These are phyloP conservation scores for Cladosporium sp. DNA, from an alignment of 2,329 filamentous ascomycete genomes.

Conservation along the genomic window DNA sequence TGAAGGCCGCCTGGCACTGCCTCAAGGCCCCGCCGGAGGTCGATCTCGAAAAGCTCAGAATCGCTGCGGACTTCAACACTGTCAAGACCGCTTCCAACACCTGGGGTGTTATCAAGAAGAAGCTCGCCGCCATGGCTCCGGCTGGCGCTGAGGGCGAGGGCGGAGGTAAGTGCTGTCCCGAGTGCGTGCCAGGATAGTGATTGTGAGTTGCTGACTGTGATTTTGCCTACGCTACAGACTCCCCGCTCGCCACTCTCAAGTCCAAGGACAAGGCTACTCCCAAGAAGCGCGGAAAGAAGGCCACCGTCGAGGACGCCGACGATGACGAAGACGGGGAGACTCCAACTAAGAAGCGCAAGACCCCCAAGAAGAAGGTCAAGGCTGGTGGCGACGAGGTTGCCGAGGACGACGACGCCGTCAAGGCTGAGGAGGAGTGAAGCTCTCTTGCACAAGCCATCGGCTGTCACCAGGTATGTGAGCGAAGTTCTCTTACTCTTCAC, in stretches of 20 bases:
- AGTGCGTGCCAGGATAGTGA: rapidly evolving
- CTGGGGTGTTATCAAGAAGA: slow-evolving; percentile 41
- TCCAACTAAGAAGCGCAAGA: slow-evolving; percentile 27
- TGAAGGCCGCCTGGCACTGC: slow-evolving; percentile 36
- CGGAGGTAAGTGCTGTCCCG: slow-evolving; percentile 22
- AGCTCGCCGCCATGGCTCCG: slow-evolving; percentile 28
- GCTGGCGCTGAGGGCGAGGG: background rate
- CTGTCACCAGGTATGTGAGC: background rate
- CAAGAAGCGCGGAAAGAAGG: slow-evolving; percentile 36
- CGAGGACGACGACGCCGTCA: slow-evolving; percentile 13
- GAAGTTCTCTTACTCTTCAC: background rate
- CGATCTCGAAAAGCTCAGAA: slow-evolving; percentile 36
- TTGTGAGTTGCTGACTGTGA: background rate
- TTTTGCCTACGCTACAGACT: background rate
- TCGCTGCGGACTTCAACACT: slow-evolving; percentile 35
- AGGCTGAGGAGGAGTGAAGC: background rate
- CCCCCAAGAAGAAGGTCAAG: slow-evolving; percentile 10
- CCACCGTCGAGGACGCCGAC: slow-evolving; percentile 21
- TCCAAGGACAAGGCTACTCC: slow-evolving; percentile 23
- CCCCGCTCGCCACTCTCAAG: background rate
- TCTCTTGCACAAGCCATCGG: background rate
- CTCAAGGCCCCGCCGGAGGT: slow-evolving; percentile 39
- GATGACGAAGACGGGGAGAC: background rate
- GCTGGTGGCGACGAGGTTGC: slow-evolving; percentile 8
- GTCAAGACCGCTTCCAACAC: slow-evolving; percentile 38